Evolutionary conservation across 1,284 basidiomycete species (phyloP).

Genomic region (Cystobasidium slooffiae): DNA sequence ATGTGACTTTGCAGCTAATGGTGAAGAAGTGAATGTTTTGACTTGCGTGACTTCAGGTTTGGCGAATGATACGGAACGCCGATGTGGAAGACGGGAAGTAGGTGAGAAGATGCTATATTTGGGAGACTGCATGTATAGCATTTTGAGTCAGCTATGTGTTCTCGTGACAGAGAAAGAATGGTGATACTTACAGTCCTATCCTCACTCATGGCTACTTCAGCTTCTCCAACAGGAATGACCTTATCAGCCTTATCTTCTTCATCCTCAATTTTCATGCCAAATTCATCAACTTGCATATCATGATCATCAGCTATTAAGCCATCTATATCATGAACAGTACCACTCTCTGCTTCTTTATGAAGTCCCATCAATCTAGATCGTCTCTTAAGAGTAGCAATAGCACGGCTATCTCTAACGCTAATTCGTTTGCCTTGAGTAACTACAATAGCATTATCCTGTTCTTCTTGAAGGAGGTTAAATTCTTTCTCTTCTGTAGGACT

Average conservation of each 20-base stretch:
- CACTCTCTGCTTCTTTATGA: not conserved
- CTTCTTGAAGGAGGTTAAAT: not conserved
- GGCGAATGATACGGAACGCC: constrained; percentile 22
- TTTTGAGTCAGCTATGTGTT: not conserved
- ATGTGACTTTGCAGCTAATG: not conserved
- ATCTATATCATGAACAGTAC: not conserved
- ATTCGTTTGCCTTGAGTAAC: constrained; percentile 10
- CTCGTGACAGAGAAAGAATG: not conserved
- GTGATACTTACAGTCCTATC: constrained; percentile 1
- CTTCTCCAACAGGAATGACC: not conserved
- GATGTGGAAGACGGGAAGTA: not conserved
- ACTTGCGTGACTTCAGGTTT: constrained; percentile 18
- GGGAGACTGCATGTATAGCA: not conserved
- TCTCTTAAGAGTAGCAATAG: constrained; percentile 16
- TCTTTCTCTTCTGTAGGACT: too few relatives aligned
- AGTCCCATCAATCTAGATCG: constrained; percentile 9
- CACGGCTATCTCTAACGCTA: constrained; percentile 8
- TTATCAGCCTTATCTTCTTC: not conserved
- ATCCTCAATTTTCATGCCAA: not conserved
- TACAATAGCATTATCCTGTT: not conserved
- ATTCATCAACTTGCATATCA: too few relatives aligned
- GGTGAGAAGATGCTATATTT: constrained; percentile 21
- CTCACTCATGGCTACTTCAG: constrained; percentile 8
- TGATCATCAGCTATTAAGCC: not conserved
- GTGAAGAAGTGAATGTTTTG: constrained; percentile 2